A percentile compares a stretch with the other conserved stretches of the same genome.
Evolutionary conservation across 176 grass and related monocot species (phyloP).

Genomic region (Musa beccarii): DNA sequence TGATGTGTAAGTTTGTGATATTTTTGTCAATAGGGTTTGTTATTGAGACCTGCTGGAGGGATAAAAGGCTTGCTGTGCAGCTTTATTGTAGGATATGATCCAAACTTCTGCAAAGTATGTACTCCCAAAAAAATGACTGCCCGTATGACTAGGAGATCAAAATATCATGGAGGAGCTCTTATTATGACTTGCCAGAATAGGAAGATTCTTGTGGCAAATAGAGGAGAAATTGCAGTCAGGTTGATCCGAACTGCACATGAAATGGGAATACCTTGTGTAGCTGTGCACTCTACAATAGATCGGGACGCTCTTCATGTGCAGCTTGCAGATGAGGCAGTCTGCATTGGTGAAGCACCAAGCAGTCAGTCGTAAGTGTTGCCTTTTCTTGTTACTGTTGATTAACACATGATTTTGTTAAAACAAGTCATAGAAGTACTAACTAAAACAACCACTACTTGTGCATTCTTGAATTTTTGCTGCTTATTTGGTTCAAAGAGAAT

Average conservation of each 20-base stretch:
- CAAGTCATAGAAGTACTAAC: no score
- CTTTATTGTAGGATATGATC: constrained; percentile 22
- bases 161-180: constrained; percentile 23
- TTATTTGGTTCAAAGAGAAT: background rate
- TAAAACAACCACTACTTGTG: no score
- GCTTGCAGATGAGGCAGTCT: constrained; percentile 41
- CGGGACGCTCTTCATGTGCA: constrained; percentile 40
- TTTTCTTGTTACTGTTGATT: background rate
- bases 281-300: constrained; percentile 46
- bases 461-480: background rate
- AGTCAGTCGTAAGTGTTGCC: constrained; percentile 39
- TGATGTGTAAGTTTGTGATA: background rate
- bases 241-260: constrained; percentile 50
- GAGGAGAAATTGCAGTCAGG: constrained; percentile 47
- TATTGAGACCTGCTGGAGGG: constrained; percentile 21
- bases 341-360: constrained; percentile 51
- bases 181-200: constrained; percentile 14
- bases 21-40: constrained; percentile 24
- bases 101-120: constrained; percentile 25
- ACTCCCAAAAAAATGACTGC: constrained; percentile 8
- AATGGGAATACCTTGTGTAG: constrained; percentile 45
- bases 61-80: constrained; percentile 32
- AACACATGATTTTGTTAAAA: background rate
- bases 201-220: constrained; percentile 47
- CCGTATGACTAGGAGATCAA: constrained; percentile 12